Base-by-base conservation (phyloP, 177 flowering plant species). In the Vitis hybrid region DNA sequence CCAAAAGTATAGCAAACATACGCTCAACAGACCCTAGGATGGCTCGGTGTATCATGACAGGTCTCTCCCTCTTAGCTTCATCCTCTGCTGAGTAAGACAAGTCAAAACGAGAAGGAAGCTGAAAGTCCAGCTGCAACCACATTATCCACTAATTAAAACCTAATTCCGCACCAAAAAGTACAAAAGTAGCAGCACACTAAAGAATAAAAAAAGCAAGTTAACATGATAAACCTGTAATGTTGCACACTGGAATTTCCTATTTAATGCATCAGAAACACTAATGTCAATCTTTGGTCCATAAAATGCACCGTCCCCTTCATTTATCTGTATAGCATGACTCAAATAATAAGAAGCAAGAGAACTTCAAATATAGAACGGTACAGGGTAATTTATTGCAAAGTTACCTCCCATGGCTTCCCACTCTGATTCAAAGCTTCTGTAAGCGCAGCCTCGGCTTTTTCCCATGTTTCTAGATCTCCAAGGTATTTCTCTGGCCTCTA, bases 241-340 rank as follows among this genome's bases (percentile, higher is more conserved):
- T 27, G 99, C 98, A 82, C 98, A 92, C 81, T 96, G 99, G 70
- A 90, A 94, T 72, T 93, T 96, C 79, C 99, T 92, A 65, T 88
- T 92, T 70, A 94, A 77, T 60, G 99, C 98, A 81, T 96, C 98
- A 70, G 97, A 93, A 55, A 93, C 97, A 73, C 91, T 86, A 73
- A 93, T 94, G 74, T 96, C 99, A 69, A 93, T 96, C 69, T 96
- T 96, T 57, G 99, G 99, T 62, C 99, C 99, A 80, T 96, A 96
- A 83, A 96, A 96, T 76, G 99, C 99, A 69, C 99, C 99, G 82
- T 96, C 98, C 56, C 87, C 99, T 84, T 92, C 95, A 81, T 96
- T 88, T 56, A 94, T 78, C 99, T 96, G 83, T 13, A 51, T 13
- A 49, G 48, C 67, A 68, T 17, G 24, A 21, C 49, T 35, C 46